Evolutionary conservation across 495 filamentous ascomycete genomes (phyloP).

Genomic region (Penicillium goetzii): DNA sequence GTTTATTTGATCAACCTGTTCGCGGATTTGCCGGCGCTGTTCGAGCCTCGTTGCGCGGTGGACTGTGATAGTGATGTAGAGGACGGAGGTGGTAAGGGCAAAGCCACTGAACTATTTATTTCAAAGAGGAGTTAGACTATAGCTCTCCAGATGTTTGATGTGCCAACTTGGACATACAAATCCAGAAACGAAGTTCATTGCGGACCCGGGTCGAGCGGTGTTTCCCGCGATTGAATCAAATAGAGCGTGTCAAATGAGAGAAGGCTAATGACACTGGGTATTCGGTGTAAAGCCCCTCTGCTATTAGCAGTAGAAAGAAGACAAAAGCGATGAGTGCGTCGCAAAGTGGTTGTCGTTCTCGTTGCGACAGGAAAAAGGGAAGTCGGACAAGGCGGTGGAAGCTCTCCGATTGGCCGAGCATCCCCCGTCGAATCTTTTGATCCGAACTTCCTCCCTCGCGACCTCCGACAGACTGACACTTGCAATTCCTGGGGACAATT

Average conservation of each 20-base stretch:
- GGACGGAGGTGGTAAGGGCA: slow-evolving; percentile 77
- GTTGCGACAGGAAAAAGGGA: slow-evolving; percentile 12
- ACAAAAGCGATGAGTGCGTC: background rate
- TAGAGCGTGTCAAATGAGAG: background rate
- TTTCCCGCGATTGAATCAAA: background rate
- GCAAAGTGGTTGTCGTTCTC: background rate
- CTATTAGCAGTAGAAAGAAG: background rate
- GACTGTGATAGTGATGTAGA: slow-evolving; percentile 77
- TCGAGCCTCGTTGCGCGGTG: slow-evolving; percentile 72
- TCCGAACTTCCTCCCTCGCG: slow-evolving; percentile 28
- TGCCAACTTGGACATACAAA: slow-evolving; percentile 63
- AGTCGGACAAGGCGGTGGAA: slow-evolving; percentile 36
- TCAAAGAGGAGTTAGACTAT: background rate
- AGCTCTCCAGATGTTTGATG: background rate
- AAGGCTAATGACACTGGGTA: too few relatives aligned
- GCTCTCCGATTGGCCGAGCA: slow-evolving; percentile 48
- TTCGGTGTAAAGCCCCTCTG: background rate
- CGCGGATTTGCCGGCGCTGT: slow-evolving; percentile 72
- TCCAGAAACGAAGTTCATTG: slow-evolving; percentile 80
- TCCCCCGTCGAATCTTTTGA: slow-evolving; percentile 44
- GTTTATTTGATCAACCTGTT: slow-evolving; percentile 66
- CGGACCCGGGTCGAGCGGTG: background rate
- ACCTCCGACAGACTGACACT: slow-evolving; percentile 10
- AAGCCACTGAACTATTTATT: slow-evolving; percentile 68
- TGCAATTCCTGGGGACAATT: slow-evolving; percentile 2